A percentile compares a stretch with the other conserved stretches of the same genome.
phyloP scores from a whole-genome alignment of 148 eudicot species.

The Rhododendron molle region DNA sequence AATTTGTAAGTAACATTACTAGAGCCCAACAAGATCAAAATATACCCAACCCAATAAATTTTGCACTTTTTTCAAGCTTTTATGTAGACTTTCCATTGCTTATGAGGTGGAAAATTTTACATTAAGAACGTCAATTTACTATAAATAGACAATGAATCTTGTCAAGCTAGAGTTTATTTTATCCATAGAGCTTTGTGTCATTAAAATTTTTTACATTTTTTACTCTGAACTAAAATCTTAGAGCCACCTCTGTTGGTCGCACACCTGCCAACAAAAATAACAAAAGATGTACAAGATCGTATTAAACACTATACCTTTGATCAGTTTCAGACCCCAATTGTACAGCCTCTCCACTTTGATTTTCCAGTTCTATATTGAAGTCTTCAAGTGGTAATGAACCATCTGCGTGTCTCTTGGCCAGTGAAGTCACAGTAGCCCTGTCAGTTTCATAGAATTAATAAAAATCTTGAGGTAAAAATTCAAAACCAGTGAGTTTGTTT shows the following conservation, averaged over 20 bases:
- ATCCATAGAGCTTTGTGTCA: background rate
- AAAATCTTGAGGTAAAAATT: background rate
- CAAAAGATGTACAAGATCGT: background rate
- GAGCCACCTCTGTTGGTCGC: background rate
- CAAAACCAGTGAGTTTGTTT: slow-evolving; percentile 2
- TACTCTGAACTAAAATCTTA: background rate
- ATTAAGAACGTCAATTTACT: background rate
- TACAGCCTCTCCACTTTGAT: slow-evolving; percentile 77
- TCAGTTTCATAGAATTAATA: slow-evolving; percentile 13
- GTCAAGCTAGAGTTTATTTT: background rate
- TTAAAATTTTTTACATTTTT: background rate
- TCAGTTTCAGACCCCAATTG: slow-evolving; percentile 80
- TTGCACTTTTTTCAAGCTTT: background rate
- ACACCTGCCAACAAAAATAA: background rate
- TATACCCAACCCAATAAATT: background rate
- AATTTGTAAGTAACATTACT: background rate
- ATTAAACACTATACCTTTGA: slow-evolving; percentile 42
- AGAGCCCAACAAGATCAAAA: background rate
- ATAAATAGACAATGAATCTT: background rate
- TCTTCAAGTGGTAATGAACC: slow-evolving; percentile 83
- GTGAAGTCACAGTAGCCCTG: slow-evolving; percentile 72
- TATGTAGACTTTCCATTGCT: background rate
- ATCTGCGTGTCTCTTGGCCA: slow-evolving; percentile 77
- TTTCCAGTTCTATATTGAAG: slow-evolving; percentile 80
- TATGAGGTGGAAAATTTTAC: background rate